Percentiles rank a stretch among this genome's conserved stretches.
phyloP scores from a whole-genome alignment of 2,329 filamentous ascomycete species.

The Claviceps quebecensis region DNA sequence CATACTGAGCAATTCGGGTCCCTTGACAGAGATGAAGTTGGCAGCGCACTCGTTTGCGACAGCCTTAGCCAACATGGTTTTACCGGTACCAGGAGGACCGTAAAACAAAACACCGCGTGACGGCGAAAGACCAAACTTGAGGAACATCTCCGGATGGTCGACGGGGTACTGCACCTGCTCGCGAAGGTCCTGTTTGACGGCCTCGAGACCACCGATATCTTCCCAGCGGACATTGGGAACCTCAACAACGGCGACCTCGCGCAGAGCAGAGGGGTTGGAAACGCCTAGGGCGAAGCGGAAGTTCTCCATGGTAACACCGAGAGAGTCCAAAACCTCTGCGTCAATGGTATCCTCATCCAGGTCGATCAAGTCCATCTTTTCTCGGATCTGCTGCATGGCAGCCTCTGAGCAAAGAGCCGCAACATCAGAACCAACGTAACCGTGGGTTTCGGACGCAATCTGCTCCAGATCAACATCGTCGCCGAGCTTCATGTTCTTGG shows the following conservation, averaged over 20 bases:
- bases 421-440: constrained; percentile 97
- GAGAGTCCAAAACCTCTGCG: constrained; percentile 91
- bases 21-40: constrained; percentile 99
- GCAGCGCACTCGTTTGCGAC: constrained; percentile 98
- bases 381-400: constrained; percentile 99
- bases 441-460: constrained; percentile 94
- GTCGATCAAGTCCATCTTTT: constrained; percentile 99
- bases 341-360: constrained; percentile 98
- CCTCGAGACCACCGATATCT: constrained; percentile 95
- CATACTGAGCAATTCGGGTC: constrained; percentile 95
- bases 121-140: constrained; percentile 97
- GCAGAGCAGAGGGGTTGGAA: constrained; percentile 95
- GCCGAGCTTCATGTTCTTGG: constrained; percentile 99
- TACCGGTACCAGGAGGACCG: constrained; percentile 98
- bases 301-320: constrained; percentile 99
- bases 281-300: constrained; percentile 97
- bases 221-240: constrained; percentile 99
- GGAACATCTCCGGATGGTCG: constrained; percentile 98
- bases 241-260: constrained; percentile 97
- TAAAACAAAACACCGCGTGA: constrained; percentile 98
- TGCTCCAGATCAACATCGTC: constrained; percentile 95
- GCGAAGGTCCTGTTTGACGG: constrained; percentile 98
- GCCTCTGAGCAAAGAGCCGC: constrained; percentile 97
- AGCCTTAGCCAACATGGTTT: constrained; percentile 97
- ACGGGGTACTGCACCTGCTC: constrained; percentile 98